These are phyloP conservation scores for Hymenoscyphus scutula DNA, from an alignment of 2,329 filamentous ascomycete genomes.

Conservation along the genomic window DNA sequence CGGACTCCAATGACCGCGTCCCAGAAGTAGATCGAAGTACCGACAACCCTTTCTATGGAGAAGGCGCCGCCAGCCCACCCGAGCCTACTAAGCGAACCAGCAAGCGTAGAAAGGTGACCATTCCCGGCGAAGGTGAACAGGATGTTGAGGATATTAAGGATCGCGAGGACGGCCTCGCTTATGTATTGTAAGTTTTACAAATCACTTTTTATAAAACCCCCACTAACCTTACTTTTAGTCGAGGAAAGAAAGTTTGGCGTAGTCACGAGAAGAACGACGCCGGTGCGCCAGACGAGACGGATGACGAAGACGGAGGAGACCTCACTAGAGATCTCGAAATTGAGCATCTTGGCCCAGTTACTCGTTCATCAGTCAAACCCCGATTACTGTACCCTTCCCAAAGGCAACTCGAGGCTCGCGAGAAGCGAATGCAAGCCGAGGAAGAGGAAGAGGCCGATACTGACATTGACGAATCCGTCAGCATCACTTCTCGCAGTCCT, in stretches of 20 bases:
- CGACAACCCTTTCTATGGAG: slow-evolving; percentile 71
- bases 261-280: slow-evolving; percentile 38
- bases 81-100: slow-evolving; percentile 49
- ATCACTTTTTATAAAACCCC: not conserved
- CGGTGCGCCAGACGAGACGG: slow-evolving; percentile 29
- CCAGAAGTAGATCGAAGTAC: slow-evolving; percentile 63
- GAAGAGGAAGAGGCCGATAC: slow-evolving; percentile 52
- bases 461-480: slow-evolving; percentile 44
- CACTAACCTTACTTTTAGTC: slow-evolving; percentile 50
- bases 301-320: slow-evolving; percentile 22
- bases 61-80: slow-evolving; percentile 39
- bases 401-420: slow-evolving; percentile 50
- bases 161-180: slow-evolving; percentile 71
- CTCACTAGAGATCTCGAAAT: not conserved
- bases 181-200: slow-evolving; percentile 67
- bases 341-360: slow-evolving; percentile 48
- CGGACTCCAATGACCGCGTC: slow-evolving; percentile 74
- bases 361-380: slow-evolving; percentile 68
- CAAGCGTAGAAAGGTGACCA: slow-evolving; percentile 52
- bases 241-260: slow-evolving; percentile 75
- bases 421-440: slow-evolving; percentile 60
- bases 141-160: slow-evolving; percentile 54
- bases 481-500: not conserved
- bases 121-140: slow-evolving; percentile 52
- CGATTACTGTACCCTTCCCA: slow-evolving; percentile 62